Base-by-base conservation (phyloP, 495 filamentous ascomycete species). In the Pseudoneurospora amorphoporcata region DNA sequence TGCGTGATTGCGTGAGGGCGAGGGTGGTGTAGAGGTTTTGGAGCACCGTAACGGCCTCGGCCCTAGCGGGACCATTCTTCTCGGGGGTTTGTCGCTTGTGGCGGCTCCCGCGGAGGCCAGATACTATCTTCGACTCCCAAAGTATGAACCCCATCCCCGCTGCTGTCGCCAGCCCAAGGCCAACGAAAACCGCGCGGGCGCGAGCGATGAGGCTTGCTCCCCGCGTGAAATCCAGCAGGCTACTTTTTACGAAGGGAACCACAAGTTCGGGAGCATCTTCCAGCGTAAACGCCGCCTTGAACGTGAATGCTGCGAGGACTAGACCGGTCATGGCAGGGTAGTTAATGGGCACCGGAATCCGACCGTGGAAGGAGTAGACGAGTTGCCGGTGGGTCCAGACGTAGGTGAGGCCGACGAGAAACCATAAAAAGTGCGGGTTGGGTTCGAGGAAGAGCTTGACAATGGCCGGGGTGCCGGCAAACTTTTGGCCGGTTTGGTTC, bases 401-500 rank as follows among this genome's bases (percentile, higher is more conserved):
- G 78, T 98, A 98, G 3, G 92, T 90, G 14, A 84, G 76, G 8
- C 88, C 80, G 19, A 97, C 86, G 29, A 97, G 81, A n/a, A 75
- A 76, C 95, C 95, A 99, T 10, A 99, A 85, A 2, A 91, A 69
- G 29, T 82, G 71, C 2, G 86, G 88, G 74, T 92, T 86, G 2
- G 80, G 78, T 41, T 88, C 81, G 29, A 98, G 83, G 75, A 91
- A 90, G 8, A 75, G 84, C 42, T 88, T 90, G 71, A 91, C 90
- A 69, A 97, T 95, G 77, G 97, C 94, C 68, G 93, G 88, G 69
- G 90, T 91, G 16, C 93, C 95, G 17, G 95, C 89, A 75, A 92
- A 92, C 73, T 99, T 99, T 75, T 97, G 94, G 32, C 95, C 95
- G 0, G 95, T 98, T 79, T 98, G 95, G 79, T 98, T 98, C 94